Evolutionary conservation across 805 yeast genomes (phyloP), one percentile per base, ranked within the genome.

Genomic region (Candida rishiriensis): DNA sequence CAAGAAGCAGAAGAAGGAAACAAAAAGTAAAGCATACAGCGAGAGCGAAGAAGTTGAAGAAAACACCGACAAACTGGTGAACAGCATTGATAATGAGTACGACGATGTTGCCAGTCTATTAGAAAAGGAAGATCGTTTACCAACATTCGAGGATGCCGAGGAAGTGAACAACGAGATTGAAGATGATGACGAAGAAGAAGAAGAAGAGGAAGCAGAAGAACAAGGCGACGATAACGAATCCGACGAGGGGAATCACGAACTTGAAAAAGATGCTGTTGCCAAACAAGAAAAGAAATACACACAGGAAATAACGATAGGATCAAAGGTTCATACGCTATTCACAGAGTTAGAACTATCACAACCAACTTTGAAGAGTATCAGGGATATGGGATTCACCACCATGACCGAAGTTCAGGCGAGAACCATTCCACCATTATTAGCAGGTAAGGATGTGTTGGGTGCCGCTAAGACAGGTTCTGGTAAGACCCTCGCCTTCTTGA

Each of bases 381-480:
- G 73, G 34, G 83, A 81, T 30, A 87, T 93, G 97, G 97, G 97
- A 1, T 93, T 93, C 69, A 73, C 79, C 12, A 83, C 71, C 41
- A 88, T 93, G 97, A 95, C 99, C 1, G 80, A 83, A 51, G 98
- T 93, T 10, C 99, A 93, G 68, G 84, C 95, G 26, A 81, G 91
- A 68, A 89, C 99, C 11, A 93, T 93, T 44, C 98, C 99, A 7
- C 98, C 99, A 10, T 73, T 93, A 50, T 69, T 95, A 51, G 97
- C 98, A 1, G 99, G 99, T 36, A 80, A 91, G 56, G 99, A 93
- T 68, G 98, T 95, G 16, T 75, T 93, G 43, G 99, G 99, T 54
- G 99, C 99, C n/a, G 99, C 99, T 45, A 91, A 90, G 70, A 93
- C 99, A 3, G 99, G 99, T 43, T 89, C 97, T 1, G 99, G 99